phyloP scores from a whole-genome alignment of 73 alveolate species.

The Paramecium octaurelia region DNA sequence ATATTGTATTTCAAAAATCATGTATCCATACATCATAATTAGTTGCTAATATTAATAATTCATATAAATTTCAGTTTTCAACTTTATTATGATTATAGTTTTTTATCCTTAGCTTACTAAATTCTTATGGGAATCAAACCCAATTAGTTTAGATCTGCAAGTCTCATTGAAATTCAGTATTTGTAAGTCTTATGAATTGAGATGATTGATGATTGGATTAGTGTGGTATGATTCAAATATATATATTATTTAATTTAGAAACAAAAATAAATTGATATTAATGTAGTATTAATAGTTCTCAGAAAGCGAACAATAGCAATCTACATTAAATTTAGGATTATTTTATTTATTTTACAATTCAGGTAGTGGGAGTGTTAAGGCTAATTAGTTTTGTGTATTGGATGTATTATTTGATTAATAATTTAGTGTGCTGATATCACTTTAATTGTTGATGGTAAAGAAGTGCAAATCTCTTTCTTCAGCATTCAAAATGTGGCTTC shows the following conservation, averaged over 20 bases:
- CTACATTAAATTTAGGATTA: not conserved
- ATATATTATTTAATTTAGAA: not conserved
- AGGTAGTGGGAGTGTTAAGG: slow-evolving; percentile 43
- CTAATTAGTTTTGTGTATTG: not conserved
- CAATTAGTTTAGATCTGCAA: no score
- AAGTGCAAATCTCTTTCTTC: not conserved
- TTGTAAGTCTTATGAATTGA: not conserved
- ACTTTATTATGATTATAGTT: not conserved
- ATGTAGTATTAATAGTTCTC: not conserved
- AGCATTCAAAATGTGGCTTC: not conserved
- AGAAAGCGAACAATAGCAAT: not conserved
- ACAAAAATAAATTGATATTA: not conserved
- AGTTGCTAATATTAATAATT: not conserved
- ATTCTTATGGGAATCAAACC: not conserved
- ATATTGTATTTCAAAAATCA: not conserved
- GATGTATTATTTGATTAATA: not conserved
- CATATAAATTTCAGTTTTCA: not conserved
- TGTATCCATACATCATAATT: not conserved
- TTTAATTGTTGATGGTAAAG: not conserved
- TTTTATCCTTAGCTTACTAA: not conserved
- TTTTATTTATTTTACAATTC: slow-evolving; percentile 30
- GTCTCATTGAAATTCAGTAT: not conserved
- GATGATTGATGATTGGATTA: not conserved
- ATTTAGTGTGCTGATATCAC: not conserved
- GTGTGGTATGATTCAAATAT: not conserved